These are phyloP conservation scores for Agrocybe praecox DNA, from an alignment of 768 basidiomycete genomes.

Conservation along the genomic window DNA sequence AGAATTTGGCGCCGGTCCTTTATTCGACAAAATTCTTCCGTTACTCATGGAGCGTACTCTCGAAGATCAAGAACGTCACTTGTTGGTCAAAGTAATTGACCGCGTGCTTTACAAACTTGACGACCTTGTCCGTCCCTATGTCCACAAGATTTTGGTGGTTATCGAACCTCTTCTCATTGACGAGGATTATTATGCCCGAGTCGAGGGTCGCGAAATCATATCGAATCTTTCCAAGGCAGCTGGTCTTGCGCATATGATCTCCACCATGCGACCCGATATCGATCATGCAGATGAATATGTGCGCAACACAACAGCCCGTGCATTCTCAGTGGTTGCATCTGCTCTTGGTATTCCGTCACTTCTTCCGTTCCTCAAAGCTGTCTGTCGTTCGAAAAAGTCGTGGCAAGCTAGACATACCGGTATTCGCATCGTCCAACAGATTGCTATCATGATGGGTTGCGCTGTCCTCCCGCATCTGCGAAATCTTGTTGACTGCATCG, in stretches of 20 bases:
- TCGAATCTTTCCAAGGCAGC: conserved; percentile 98
- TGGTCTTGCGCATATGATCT: conserved; percentile 99
- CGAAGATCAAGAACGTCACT: conserved; percentile 97
- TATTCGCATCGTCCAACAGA: conserved; percentile 99
- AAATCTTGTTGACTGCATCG: conserved; percentile 95
- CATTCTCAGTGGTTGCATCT: conserved; percentile 98
- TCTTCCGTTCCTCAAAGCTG: conserved; percentile 97
- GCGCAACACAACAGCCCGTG: conserved; percentile 97
- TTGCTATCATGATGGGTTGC: conserved; percentile 99
- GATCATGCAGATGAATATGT: conserved; percentile 99
- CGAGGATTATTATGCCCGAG: conserved; percentile 95
- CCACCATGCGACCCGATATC: conserved; percentile 99
- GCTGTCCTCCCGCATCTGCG: conserved; percentile 96
- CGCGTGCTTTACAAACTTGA: conserved; percentile 98
- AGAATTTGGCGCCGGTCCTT: conserved; percentile 95
- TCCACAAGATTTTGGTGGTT: conserved; percentile 99
- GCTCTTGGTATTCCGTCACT: conserved; percentile 97
- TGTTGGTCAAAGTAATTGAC: conserved; percentile 98
- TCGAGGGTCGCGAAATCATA: conserved; percentile 99
- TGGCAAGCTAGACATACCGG: conserved; percentile 99
- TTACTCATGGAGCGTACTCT: conserved; percentile 97
- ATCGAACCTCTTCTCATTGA: conserved; percentile 99
- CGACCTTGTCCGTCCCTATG: conserved; percentile 97
- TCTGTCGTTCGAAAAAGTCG: conserved; percentile 98
- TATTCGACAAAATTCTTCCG: conserved; percentile 98